Evolutionary conservation across 1,284 basidiomycete genomes (phyloP).

Genomic region (Rhodotorula sp.): DNA sequence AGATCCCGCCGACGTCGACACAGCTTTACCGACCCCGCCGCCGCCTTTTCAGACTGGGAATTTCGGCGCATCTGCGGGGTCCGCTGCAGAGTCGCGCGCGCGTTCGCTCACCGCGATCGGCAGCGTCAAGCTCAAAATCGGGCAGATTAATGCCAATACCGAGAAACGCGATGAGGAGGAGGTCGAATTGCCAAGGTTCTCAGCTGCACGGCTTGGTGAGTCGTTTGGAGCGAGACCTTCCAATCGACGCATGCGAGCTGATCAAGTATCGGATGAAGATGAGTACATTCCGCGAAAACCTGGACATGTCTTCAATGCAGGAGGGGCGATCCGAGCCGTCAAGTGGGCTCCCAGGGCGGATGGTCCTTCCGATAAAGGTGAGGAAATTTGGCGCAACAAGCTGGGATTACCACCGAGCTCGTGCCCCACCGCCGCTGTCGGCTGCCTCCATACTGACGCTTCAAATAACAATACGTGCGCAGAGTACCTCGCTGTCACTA

Average conservation of each 20-base stretch:
- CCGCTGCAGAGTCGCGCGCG: not conserved
- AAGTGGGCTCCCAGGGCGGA: slow-evolving; percentile 84
- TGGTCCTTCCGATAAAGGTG: slow-evolving; percentile 46
- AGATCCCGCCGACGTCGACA: too few species aligned
- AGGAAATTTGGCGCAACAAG: not conserved
- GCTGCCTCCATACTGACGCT: not conserved
- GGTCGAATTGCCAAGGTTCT: slow-evolving; percentile 59
- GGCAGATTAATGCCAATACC: slow-evolving; percentile 26
- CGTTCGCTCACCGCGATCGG: not conserved
- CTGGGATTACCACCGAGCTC: too few species aligned
- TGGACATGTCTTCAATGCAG: slow-evolving; percentile 71
- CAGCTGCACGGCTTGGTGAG: slow-evolving; percentile 60
- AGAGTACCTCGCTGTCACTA: slow-evolving; percentile 82
- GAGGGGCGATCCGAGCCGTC: slow-evolving; percentile 77
- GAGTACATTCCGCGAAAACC: slow-evolving; percentile 44
- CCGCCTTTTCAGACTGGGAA: too few species aligned
- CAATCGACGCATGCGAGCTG: not conserved
- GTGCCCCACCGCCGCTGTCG: too few species aligned
- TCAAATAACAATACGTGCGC: not conserved
- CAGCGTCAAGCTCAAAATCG: not conserved
- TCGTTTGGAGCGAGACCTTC: too few species aligned
- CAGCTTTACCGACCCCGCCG: too few species aligned
- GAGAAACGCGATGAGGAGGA: slow-evolving; percentile 54
- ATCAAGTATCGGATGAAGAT: slow-evolving; percentile 23
- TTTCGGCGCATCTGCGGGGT: too few species aligned